These are phyloP conservation scores for Dioscorea alata DNA, from an alignment of 106 monocot species.

Conservation along the genomic window DNA sequence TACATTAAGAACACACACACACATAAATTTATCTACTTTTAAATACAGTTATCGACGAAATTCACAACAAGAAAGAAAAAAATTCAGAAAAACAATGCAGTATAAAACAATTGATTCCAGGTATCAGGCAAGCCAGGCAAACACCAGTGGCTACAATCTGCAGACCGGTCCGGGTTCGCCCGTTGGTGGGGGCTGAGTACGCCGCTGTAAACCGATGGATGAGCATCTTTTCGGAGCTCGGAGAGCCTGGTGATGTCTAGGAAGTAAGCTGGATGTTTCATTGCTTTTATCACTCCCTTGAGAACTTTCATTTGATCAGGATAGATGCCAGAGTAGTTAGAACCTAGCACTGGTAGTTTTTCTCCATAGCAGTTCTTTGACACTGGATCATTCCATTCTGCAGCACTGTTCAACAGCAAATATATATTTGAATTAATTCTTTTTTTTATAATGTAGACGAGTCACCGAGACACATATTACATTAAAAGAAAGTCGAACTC, in stretches of 20 bases:
- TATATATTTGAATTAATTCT: no score
- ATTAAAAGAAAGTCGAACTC: no score
- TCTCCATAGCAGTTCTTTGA: conserved; percentile 59
- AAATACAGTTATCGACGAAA: no score
- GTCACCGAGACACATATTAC: no score
- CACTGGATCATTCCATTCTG: conserved; percentile 42
- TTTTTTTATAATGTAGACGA: no score
- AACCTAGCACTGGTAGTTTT: conserved; percentile 35
- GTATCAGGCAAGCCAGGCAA: conserved; percentile 88
- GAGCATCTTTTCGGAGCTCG: conserved; percentile 69
- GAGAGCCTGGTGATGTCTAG: conserved; percentile 70
- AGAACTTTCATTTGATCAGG: conserved; percentile 51
- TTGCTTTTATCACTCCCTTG: conserved; percentile 28
- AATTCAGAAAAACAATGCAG: conserved; percentile 41
- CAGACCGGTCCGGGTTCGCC: conserved; percentile 55
- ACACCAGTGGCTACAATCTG: conserved; percentile 98
- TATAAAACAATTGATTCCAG: conserved; percentile 82
- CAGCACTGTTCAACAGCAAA: no score
- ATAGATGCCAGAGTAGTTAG: conserved; percentile 28
- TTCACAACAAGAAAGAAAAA: no score
- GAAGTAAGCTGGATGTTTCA: conserved; percentile 48
- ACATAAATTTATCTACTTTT: no score
- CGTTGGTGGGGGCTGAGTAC: conserved; percentile 63
- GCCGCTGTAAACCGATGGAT: conserved; percentile 79
- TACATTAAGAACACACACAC: no score